These are phyloP conservation scores for Juglanconis juglandina DNA, from an alignment of 2,329 filamentous ascomycete genomes.

Conservation along the genomic window DNA sequence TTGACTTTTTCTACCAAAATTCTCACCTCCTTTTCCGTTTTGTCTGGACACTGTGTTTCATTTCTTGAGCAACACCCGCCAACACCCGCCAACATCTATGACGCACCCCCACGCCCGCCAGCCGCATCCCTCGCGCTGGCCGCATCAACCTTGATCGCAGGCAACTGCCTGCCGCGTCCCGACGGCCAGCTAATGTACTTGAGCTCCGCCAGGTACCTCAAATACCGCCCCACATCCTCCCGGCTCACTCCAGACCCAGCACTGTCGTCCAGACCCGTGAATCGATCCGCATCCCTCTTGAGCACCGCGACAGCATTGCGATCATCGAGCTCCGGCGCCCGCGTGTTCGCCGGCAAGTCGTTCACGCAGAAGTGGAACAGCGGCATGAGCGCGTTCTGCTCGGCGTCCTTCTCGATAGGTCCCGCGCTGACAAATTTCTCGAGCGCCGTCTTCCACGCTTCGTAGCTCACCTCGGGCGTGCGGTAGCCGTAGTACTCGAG, in stretches of 20 bases:
- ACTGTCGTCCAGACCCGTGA: conserved; percentile 43
- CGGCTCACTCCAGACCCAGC: conserved; percentile 54
- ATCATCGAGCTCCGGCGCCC: conserved; percentile 73
- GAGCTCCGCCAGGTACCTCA: conserved; percentile 59
- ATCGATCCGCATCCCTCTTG: conserved; percentile 57
- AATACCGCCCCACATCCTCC: conserved; percentile 60
- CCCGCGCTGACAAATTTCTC: conserved; percentile 63
- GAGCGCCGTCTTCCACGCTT: conserved; percentile 65
- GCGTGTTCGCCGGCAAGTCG: conserved; percentile 66
- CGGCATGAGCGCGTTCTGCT: conserved; percentile 70
- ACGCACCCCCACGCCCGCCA: conserved; percentile 27
- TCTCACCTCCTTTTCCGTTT: not conserved
- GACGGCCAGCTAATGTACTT: conserved; percentile 56
- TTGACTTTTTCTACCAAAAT: not conserved
- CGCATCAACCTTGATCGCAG: conserved; percentile 30
- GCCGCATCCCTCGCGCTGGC: conserved; percentile 16
- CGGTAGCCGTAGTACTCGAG: conserved; percentile 72
- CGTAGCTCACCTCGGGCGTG: conserved; percentile 64
- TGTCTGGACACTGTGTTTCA: too few species aligned
- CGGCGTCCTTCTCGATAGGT: conserved; percentile 51
- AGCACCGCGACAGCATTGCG: conserved; percentile 63
- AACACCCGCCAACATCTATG: conserved; percentile 11
- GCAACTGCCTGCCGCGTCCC: conserved; percentile 29
- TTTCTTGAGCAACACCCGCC: too few species aligned
- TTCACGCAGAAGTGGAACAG: conserved; percentile 71